These are phyloP conservation scores for Trametes punicea DNA, from an alignment of 768 basidiomycete genomes.

Conservation along the genomic window DNA sequence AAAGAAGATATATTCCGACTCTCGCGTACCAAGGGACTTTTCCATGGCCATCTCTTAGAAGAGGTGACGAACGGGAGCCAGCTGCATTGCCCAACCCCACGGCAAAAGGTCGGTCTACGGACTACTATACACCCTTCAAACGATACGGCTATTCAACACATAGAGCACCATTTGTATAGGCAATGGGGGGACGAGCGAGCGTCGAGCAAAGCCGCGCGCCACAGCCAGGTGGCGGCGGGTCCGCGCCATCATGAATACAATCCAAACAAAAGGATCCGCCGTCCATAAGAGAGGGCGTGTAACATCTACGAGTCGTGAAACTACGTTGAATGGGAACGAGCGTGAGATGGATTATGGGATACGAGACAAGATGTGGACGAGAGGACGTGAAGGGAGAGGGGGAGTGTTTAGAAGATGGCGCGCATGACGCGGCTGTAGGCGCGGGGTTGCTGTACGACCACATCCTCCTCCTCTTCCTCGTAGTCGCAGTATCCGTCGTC, in stretches of 20 bases:
- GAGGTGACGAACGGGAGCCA: no score
- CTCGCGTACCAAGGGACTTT: no score
- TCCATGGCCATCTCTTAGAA: no score
- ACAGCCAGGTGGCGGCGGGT: no score
- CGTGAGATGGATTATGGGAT: background rate
- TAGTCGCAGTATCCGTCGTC: conserved; percentile 2
- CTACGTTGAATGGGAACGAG: background rate
- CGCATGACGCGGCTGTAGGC: conserved; percentile 6
- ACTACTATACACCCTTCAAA: no score
- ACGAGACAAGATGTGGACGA: background rate
- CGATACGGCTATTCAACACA: no score
- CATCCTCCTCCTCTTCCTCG: background rate
- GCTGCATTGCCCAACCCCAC: no score
- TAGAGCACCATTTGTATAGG: no score
- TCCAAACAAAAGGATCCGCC: background rate
- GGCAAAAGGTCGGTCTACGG: no score
- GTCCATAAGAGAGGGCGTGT: background rate
- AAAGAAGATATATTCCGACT: no score
- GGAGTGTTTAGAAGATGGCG: background rate
- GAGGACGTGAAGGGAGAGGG: background rate
- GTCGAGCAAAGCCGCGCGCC: no score
- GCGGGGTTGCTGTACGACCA: background rate
- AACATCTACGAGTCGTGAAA: background rate
- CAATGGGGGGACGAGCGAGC: no score
- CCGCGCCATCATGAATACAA: conserved; percentile 1